Conservation (phyloP, 371 early-diverging fungal species). For the Fennellomyces sp. region DNA sequence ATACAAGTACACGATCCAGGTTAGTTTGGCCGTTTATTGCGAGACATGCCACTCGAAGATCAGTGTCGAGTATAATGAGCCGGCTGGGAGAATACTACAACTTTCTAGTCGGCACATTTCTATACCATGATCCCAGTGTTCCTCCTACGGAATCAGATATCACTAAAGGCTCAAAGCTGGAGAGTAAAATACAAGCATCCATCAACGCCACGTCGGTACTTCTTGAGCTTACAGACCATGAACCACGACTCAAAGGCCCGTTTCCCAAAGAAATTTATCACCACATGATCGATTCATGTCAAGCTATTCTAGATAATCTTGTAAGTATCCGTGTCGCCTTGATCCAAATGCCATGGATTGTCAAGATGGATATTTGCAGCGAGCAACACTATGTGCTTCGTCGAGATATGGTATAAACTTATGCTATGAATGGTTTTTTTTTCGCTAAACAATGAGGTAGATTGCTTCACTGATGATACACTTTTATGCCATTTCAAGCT, state of each 20-base stretch:
- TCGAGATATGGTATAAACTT: slow-evolving; percentile 51
- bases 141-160: slow-evolving; percentile 32
- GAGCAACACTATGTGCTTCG: slow-evolving; percentile 45
- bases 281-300: slow-evolving; percentile 57
- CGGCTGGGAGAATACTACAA: slow-evolving; percentile 49
- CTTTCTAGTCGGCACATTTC: slow-evolving; percentile 38
- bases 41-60: slow-evolving; percentile 55
- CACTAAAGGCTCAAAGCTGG: slow-evolving; percentile 33
- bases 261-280: slow-evolving; percentile 59
- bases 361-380: slow-evolving; percentile 38
- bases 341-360: slow-evolving; percentile 48
- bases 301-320: slow-evolving; percentile 58
- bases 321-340: slow-evolving; percentile 56
- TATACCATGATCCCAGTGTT: slow-evolving; percentile 31
- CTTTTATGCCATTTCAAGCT: slow-evolving; percentile 51
- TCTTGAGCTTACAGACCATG: slow-evolving; percentile 56
- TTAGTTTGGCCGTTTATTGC: slow-evolving; percentile 71
- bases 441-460: slow-evolving; percentile 15
- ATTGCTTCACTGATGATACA: slow-evolving; percentile 43
- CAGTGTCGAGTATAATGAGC: slow-evolving; percentile 31
- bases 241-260: slow-evolving; percentile 61
- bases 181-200: slow-evolving; percentile 41
- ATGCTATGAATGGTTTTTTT: slow-evolving; percentile 5
- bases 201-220: slow-evolving; percentile 45
- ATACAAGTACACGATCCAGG: background rate